Evolutionary conservation across 176 grass and related monocot species (phyloP).

Genomic region (Raddia distichophylla): DNA sequence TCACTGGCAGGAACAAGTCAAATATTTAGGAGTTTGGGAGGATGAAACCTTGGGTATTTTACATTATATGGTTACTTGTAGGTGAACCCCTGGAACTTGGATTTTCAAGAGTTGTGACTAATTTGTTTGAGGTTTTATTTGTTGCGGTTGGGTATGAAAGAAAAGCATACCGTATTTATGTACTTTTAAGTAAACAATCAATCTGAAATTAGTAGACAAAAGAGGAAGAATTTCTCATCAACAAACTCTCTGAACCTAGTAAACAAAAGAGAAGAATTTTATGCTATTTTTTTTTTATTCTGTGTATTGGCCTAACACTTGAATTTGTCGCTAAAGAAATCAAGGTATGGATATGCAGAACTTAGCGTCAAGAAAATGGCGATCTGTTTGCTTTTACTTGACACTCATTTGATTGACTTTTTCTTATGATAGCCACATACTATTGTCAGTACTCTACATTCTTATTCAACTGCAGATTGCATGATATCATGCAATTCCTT

Average conservation of each 20-base stretch:
- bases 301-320: neutral
- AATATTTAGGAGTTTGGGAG: slow-evolving; percentile 12
- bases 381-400: neutral
- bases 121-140: neutral
- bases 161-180: neutral
- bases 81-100: neutral
- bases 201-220: too few relatives aligned
- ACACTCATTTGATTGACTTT: neutral
- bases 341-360: neutral
- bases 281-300: too few relatives aligned
- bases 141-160: neutral
- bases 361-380: neutral
- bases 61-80: neutral
- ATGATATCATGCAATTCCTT: neutral
- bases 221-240: neutral
- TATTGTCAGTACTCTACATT: neutral
- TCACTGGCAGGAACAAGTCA: neutral
- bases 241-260: neutral
- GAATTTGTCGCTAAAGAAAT: neutral
- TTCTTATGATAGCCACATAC: neutral
- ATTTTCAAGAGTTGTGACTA: neutral
- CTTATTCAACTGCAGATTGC: neutral
- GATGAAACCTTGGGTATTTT: neutral
- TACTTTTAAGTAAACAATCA: too few relatives aligned
- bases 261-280: neutral